Conservation (phyloP, 768 basidiomycete species). For the Lactarius trivialis region DNA sequence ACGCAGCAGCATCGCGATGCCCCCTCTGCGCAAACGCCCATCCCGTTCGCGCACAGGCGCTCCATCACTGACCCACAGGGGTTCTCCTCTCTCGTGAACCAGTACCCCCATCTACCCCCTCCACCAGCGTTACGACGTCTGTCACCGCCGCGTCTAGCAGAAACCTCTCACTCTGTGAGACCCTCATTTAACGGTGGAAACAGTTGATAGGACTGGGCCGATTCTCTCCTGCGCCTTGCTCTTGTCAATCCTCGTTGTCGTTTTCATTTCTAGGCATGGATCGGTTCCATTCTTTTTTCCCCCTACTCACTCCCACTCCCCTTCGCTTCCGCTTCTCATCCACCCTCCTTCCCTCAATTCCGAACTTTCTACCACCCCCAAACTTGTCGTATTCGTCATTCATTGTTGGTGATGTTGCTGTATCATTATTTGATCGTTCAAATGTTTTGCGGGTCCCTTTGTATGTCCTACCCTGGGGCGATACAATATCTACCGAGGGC, state of each 20-base stretch:
- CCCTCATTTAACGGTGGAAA: constrained; percentile 16
- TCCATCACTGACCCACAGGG: constrained; percentile 52
- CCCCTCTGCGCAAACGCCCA: constrained; percentile 32
- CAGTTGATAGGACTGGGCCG: constrained; percentile 2
- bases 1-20: constrained; percentile 27
- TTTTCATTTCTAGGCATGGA: constrained; percentile 4
- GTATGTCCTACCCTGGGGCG: constrained; percentile 10
- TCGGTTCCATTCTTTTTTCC: not conserved
- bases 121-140: constrained; percentile 32
- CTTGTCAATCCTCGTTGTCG: not conserved
- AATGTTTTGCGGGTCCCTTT: constrained; percentile 19
- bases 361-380: constrained; percentile 6
- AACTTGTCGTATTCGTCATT: constrained; percentile 10
- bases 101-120: constrained; percentile 46
- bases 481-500: constrained; percentile 12
- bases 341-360: not conserved
- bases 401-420: constrained; percentile 19
- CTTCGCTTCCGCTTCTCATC: not conserved
- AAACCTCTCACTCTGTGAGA: constrained; percentile 19
- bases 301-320: not conserved
- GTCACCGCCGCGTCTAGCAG: constrained; percentile 20
- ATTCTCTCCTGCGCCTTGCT: not conserved
- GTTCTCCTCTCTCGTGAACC: constrained; percentile 37
- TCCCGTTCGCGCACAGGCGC: constrained; percentile 51
- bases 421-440: constrained; percentile 22